Evolutionary conservation across 164 flowering plant species (phyloP), one percentile per base, ranked within the genome.

Genomic region (Houttuynia cordata): DNA sequence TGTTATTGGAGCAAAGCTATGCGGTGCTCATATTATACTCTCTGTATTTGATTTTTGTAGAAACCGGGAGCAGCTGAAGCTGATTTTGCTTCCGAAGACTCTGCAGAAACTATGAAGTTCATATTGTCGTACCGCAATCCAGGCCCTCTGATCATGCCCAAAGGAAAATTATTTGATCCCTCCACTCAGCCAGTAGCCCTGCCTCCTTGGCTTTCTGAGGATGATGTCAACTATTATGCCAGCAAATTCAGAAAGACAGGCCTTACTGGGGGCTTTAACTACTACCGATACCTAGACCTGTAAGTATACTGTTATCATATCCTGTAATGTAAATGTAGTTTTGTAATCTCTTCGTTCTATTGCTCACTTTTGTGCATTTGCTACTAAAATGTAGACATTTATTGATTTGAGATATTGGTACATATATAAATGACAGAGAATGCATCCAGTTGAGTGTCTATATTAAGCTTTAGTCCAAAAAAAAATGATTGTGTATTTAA

Each of bases 51-150:
- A 14, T 25, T 59, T 19, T 59, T 7, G 20, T 30, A 75, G 81
- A 78, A 79, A 64, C 78, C 82, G 1, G 83, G 85, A 58, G 74
- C 76, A 68, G 78, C 82, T 55, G 86, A 82, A 64, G 72, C 56
- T 61, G 75, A 80, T 0, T 76, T 84, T 58, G 77, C 79, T 15
- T 64, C 68, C 56, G 72, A 76, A 13, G 82, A 75, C 45, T 67
- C 63, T 54, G 25, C 69, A 57, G 71, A 74, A 15, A 70, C 79
- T 22, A 70, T 80, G 69, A 82, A 79, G 74, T 78, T 72, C 67
- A 58, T 81, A 45, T 50, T 82, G 39, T 65, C 74, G 20, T 45
- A 64, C 10, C 65, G 24, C 23, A 60, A 58, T 25, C 56, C 76
- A 1, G 80, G 74, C 24, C 39, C 22, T 34, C 24, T 42, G 18